Evolutionary conservation across 331 rosid species (phyloP).

Genomic region (Pyracantha coccinea): DNA sequence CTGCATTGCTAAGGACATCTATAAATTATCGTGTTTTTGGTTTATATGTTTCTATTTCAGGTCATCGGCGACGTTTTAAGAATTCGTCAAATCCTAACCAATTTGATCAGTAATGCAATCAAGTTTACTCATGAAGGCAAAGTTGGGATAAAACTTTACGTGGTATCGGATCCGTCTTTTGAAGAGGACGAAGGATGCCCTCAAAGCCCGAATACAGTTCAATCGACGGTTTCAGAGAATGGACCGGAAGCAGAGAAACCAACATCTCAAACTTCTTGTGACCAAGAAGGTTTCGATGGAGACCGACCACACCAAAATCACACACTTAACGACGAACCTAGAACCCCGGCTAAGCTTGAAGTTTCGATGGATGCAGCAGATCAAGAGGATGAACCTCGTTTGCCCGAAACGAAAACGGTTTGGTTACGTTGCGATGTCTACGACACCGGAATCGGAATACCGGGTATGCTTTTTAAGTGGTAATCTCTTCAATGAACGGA

Average conservation of each 20-base stretch:
- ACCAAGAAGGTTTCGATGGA: conserved; percentile 17
- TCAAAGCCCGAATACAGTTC: conserved; percentile 26
- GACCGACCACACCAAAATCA: conserved; percentile 32
- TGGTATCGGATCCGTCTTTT: conserved; percentile 40
- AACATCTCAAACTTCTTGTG: conserved; percentile 22
- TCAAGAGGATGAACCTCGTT: conserved; percentile 36
- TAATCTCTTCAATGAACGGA: background rate
- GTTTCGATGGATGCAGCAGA: conserved; percentile 41
- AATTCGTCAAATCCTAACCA: conserved; percentile 88
- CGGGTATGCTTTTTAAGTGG: conserved; percentile 41
- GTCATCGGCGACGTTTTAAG: conserved; percentile 88
- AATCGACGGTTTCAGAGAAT: conserved; percentile 24
- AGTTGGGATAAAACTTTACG: conserved; percentile 66
- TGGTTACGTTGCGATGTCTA: conserved; percentile 91
- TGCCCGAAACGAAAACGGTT: conserved; percentile 57
- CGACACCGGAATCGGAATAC: conserved; percentile 98
- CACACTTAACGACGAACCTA: conserved; percentile 30
- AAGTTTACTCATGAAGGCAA: conserved; percentile 93
- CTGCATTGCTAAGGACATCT: background rate
- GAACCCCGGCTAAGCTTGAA: conserved; percentile 43
- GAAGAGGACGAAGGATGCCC: conserved; percentile 30
- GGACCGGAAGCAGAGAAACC: conserved; percentile 46
- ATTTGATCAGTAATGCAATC: conserved; percentile 81
- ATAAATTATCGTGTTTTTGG: background rate
- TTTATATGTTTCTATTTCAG: conserved; percentile 24